Evolutionary conservation across 352 stramenopile genomes (phyloP).

Genomic region (Phytophthora colocasiae): DNA sequence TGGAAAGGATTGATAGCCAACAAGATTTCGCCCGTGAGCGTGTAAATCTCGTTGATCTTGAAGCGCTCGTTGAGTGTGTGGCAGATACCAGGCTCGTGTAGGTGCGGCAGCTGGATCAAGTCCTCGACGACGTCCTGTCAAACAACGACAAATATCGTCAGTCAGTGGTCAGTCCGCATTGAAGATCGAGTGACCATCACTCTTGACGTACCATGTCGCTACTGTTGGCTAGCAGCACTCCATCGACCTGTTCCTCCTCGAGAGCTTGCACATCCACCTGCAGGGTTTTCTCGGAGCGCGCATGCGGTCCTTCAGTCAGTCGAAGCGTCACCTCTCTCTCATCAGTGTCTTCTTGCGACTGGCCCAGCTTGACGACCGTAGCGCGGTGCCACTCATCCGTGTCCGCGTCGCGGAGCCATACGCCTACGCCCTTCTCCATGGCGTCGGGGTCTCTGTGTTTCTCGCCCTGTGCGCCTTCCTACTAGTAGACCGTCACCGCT

Average conservation of each 20-base stretch:
- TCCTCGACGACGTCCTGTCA: conserved; percentile 87
- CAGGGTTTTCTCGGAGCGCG: conserved; percentile 55
- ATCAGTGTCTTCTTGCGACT: conserved; percentile 16
- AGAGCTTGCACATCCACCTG: conserved; percentile 65
- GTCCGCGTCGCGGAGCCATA: conserved; percentile 76
- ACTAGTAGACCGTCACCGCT: conserved; percentile 3
- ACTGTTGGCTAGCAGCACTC: conserved; percentile 82
- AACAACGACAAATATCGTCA: conserved; percentile 2
- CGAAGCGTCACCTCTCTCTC: conserved; percentile 59
- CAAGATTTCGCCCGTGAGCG: conserved; percentile 85
- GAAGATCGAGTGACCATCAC: conserved; percentile 15
- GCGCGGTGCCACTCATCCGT: conserved; percentile 77
- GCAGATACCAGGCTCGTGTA: conserved; percentile 95
- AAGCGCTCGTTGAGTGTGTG: conserved; percentile 94
- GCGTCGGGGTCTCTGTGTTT: conserved; percentile 4
- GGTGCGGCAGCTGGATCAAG: conserved; percentile 93
- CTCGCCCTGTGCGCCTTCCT: conserved; percentile 1
- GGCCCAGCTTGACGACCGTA: conserved; percentile 55
- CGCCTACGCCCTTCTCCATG: conserved; percentile 85
- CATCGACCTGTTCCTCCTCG: conserved; percentile 66
- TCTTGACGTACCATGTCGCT: conserved; percentile 71
- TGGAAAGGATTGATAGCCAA: conserved; percentile 92
- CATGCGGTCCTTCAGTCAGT: conserved; percentile 57
- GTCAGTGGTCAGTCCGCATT: not conserved
- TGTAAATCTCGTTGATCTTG: conserved; percentile 95